Evolutionary conservation across 2,329 filamentous ascomycete species (phyloP).

Genomic region (Sclerotinia borealis): DNA sequence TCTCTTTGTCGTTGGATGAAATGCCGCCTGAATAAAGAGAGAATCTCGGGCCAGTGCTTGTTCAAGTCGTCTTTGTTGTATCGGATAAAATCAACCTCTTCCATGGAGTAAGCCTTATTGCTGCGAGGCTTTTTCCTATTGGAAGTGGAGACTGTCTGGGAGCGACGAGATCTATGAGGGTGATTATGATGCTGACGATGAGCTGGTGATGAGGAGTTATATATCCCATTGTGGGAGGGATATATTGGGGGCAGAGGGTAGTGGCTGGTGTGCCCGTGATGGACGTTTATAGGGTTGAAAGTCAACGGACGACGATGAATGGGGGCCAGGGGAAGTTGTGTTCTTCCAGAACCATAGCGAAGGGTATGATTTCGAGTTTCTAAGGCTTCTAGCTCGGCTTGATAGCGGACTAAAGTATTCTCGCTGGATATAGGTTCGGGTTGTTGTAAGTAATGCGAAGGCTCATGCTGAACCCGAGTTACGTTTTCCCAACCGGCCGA

Average conservation of each 20-base stretch:
- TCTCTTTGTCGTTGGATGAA: slow-evolving; percentile 2
- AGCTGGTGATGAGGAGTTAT: not conserved
- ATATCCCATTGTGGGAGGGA: not conserved
- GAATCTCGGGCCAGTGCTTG: slow-evolving; percentile 8
- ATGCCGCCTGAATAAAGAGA: not conserved
- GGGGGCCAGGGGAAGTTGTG: not conserved
- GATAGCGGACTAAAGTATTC: not conserved
- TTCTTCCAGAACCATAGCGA: not conserved
- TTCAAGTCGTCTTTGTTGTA: slow-evolving; percentile 16
- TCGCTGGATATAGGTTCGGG: not conserved
- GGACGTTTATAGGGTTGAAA: not conserved
- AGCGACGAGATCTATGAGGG: not conserved
- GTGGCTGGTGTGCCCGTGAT: not conserved
- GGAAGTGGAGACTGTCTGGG: not conserved
- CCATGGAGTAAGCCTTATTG: slow-evolving; percentile 16
- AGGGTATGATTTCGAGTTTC: not conserved
- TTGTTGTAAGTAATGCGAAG: not conserved
- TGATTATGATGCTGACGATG: not conserved
- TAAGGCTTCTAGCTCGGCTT: not conserved
- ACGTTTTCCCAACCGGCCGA: not conserved
- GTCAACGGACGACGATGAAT: not conserved
- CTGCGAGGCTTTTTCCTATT: slow-evolving; percentile 7
- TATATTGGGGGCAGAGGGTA: not conserved
- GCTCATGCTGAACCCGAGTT: not conserved
- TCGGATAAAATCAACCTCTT: slow-evolving; percentile 17